Conservation (phyloP, 1,284 basidiomycete genomes). For the Irpex sp. region DNA sequence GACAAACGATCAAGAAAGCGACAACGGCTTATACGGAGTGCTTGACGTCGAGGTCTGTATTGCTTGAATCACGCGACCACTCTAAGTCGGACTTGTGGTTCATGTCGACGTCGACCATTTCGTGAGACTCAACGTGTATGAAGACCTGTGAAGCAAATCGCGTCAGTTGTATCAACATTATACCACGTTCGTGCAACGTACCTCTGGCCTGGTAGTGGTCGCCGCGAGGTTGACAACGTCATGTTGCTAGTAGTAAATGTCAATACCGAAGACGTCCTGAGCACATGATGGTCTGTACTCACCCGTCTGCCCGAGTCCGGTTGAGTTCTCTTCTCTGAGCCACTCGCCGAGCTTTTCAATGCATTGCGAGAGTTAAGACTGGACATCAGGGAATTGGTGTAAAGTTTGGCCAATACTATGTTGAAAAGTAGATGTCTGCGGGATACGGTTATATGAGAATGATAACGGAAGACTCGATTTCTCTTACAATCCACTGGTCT, state of each 20-base stretch:
- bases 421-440: constrained; percentile 28
- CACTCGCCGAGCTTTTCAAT: constrained; percentile 18
- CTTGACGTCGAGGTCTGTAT: not conserved
- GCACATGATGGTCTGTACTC: not conserved
- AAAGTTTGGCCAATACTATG: constrained; percentile 28
- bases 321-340: not conserved
- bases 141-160: constrained; percentile 16
- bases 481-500: constrained; percentile 10
- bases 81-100: constrained; percentile 4
- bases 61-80: constrained; percentile 1
- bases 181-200: not conserved
- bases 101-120: constrained; percentile 21
- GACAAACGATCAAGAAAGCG: not conserved
- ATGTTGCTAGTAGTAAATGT: not conserved
- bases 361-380: constrained; percentile 29
- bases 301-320: not conserved
- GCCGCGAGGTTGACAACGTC: not conserved
- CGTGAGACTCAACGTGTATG: constrained; percentile 28
- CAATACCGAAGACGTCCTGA: too few relatives aligned
- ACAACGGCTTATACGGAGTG: not conserved
- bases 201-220: not conserved
- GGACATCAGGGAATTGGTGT: constrained; percentile 32
- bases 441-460: not conserved
- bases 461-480: not conserved
- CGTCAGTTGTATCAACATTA: not conserved